Evolutionary conservation across 2,329 filamentous ascomycete species (phyloP).

Genomic region (Cladosporium sp.): DNA sequence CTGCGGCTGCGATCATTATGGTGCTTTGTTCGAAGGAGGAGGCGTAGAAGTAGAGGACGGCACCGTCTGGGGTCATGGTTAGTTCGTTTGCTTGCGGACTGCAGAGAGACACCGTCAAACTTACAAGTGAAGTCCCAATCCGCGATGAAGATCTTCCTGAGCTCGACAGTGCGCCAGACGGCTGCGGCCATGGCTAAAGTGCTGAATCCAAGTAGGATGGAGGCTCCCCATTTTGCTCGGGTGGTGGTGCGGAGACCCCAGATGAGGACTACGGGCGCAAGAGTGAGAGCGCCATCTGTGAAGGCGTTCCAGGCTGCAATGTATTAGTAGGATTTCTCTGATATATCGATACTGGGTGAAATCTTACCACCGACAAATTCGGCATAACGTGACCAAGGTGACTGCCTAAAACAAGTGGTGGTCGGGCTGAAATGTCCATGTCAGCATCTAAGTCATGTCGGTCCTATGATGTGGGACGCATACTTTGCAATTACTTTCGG

Average conservation of each 20-base stretch:
- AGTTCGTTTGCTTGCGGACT: not conserved
- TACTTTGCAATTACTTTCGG: not conserved
- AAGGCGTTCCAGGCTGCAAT: not conserved
- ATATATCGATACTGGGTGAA: too few relatives aligned
- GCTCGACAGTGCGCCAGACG: slow-evolving; percentile 2
- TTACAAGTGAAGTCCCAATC: slow-evolving; percentile 12
- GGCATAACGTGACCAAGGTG: slow-evolving; percentile 4
- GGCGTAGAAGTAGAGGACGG: slow-evolving; percentile 9
- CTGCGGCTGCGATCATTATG: slow-evolving; percentile 4
- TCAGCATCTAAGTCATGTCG: not conserved
- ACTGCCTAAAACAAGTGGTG: not conserved
- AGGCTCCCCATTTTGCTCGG: slow-evolving; percentile 1
- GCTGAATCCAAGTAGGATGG: not conserved
- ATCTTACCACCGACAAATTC: slow-evolving; percentile 4
- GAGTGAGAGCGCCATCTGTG: slow-evolving; percentile 3
- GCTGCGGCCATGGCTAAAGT: slow-evolving; percentile 1
- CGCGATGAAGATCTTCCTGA: not conserved
- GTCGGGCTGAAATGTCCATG: not conserved
- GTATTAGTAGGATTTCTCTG: not conserved
- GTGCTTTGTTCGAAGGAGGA: slow-evolving; percentile 11
- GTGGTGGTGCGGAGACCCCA: not conserved
- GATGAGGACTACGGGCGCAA: not conserved
- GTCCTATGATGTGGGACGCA: not conserved
- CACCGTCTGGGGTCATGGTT: not conserved
- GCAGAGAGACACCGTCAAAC: not conserved